Evolutionary conservation across 225 moss, liverwort and hornwort species (phyloP).

Genomic region (Pseudoscleropodium purum): DNA sequence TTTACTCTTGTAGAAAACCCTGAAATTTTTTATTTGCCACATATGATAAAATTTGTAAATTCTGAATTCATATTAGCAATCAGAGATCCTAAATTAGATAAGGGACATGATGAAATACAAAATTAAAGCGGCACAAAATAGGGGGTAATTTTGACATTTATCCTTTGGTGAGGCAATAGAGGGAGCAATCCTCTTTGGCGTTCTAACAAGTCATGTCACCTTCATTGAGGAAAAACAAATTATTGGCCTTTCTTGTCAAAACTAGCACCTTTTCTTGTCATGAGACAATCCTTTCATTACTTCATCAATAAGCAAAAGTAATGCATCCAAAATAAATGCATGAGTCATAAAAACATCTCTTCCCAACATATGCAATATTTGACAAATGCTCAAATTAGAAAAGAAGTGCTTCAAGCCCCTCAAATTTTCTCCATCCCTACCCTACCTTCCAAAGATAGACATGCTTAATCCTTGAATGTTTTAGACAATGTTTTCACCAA

Average conservation of each 20-base stretch:
- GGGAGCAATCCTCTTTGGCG: no score
- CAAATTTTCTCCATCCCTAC: background rate
- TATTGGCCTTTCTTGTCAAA: background rate
- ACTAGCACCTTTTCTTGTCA: fast-evolving
- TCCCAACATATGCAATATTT: background rate
- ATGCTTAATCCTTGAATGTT: no score
- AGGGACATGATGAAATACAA: no score
- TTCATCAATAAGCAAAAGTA: background rate
- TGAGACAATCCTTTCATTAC: background rate
- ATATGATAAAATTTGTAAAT: no score
- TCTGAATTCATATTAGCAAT: no score
- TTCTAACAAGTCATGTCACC: fast-evolving
- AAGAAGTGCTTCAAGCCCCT: background rate
- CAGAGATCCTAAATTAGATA: no score
- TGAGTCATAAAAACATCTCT: background rate
- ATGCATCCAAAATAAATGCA: background rate
- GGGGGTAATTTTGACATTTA: no score
- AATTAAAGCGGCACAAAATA: no score
- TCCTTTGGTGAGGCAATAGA: no score
- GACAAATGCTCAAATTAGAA: background rate
- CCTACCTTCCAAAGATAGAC: background rate
- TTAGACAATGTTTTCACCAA: no score
- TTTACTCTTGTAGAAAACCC: no score
- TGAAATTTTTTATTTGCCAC: no score
- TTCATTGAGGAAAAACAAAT: background rate